Percentiles rank a stretch among this genome's conserved stretches.
These are phyloP conservation scores for Ganoderma sinense DNA, from an alignment of 1,284 basidiomycete genomes.

Conservation along the genomic window DNA sequence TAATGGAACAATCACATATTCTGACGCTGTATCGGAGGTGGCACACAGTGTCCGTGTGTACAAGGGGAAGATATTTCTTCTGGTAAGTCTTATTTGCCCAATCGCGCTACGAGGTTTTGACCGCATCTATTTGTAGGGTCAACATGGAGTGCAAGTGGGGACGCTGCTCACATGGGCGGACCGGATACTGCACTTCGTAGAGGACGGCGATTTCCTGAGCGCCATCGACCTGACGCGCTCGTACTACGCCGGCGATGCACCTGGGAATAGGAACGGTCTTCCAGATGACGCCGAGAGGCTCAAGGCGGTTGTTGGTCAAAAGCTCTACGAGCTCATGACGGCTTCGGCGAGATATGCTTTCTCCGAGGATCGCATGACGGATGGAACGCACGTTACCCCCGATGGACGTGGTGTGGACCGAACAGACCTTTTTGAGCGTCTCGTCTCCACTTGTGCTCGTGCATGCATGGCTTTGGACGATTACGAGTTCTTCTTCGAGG, in stretches of 20 bases:
- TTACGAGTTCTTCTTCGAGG: constrained; percentile 90
- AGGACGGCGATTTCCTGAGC: constrained; percentile 87
- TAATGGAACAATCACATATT: constrained; percentile 55
- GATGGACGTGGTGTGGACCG: constrained; percentile 93
- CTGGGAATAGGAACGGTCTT: constrained; percentile 90
- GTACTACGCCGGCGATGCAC: constrained; percentile 85
- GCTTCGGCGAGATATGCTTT: constrained; percentile 93
- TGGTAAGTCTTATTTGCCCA: constrained; percentile 63
- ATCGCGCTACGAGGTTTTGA: neutral
- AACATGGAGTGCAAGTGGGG: constrained; percentile 80
- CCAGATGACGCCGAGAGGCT: constrained; percentile 71
- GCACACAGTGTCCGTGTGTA: constrained; percentile 82
- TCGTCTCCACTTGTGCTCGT: constrained; percentile 84
- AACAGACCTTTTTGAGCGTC: constrained; percentile 87
- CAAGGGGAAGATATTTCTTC: constrained; percentile 90
- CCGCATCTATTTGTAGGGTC: constrained; percentile 52
- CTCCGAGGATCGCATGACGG: constrained; percentile 92
- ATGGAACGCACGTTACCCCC: constrained; percentile 83
- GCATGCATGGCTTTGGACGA: constrained; percentile 87
- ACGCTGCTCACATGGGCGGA: constrained; percentile 96
- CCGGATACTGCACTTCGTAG: constrained; percentile 85
- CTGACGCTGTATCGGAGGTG: constrained; percentile 61
- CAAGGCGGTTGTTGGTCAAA: constrained; percentile 74
- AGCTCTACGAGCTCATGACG: constrained; percentile 84
- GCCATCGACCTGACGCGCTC: constrained; percentile 89